Evolutionary conservation across 805 yeast species (phyloP).

Genomic region (Saccharomycopsis babjevae): DNA sequence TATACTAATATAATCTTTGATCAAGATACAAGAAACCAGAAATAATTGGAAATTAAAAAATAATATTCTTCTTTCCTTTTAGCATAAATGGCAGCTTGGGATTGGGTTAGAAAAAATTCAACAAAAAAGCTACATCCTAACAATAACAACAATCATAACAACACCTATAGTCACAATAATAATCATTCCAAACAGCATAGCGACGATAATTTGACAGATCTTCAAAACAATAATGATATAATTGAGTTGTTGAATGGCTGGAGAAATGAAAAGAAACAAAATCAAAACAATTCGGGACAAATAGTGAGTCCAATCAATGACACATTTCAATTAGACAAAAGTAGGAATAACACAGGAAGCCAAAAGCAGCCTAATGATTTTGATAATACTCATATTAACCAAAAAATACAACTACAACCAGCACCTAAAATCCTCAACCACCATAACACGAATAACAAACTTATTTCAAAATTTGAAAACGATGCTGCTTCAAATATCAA

Average conservation of each 20-base stretch:
- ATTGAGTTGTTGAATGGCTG: background rate
- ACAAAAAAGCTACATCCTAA: background rate
- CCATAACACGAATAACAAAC: background rate
- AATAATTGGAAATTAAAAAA: background rate
- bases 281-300: background rate
- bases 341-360: background rate
- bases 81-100: conserved; percentile 1
- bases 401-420: background rate
- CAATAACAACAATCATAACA: background rate
- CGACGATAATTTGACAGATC: background rate
- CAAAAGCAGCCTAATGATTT: background rate
- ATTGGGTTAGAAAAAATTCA: conserved; percentile 1
- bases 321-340: background rate
- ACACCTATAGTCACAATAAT: background rate
- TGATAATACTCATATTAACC: background rate
- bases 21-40: background rate
- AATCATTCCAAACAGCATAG: background rate
- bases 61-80: background rate
- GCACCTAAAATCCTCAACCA: background rate
- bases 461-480: background rate
- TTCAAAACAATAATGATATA: background rate
- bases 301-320: background rate
- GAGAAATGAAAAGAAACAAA: background rate
- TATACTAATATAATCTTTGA: background rate
- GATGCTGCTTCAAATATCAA: background rate